A percentile compares a stretch with the other conserved stretches of the same genome.
Evolutionary conservation across 139 green algal genomes (phyloP).

Genomic region (Micromonas pusilla): DNA sequence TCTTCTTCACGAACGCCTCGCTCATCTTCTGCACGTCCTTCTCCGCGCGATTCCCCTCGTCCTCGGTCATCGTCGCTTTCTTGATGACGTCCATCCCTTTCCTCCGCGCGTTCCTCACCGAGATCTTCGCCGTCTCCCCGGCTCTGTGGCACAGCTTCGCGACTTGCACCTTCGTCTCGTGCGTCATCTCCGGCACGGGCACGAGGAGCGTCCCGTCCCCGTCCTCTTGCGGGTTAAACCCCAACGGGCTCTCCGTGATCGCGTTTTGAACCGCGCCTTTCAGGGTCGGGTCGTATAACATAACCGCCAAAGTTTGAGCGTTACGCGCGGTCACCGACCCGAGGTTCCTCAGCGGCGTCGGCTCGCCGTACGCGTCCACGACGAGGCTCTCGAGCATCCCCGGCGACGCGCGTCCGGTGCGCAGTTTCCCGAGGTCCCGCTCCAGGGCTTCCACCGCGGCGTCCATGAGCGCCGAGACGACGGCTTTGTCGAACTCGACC

Average conservation of each 20-base stretch:
- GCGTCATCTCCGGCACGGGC: conserved; percentile 37
- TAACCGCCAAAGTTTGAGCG: conserved; percentile 57
- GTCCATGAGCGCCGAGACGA: not conserved
- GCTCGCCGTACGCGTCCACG: not conserved
- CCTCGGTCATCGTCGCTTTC: not conserved
- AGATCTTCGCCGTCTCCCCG: conserved; percentile 53
- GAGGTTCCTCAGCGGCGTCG: not conserved
- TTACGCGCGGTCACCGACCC: conserved; percentile 52
- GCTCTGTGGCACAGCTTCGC: conserved; percentile 54
- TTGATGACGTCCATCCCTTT: conserved; percentile 43
- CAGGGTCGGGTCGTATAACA: conserved; percentile 56
- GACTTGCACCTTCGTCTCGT: conserved; percentile 48
- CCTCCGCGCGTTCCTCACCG: conserved; percentile 52
- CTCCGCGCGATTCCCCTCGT: conserved; percentile 22
- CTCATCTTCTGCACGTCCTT: conserved; percentile 16
- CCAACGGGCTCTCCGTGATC: conserved; percentile 56
- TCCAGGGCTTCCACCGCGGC: not conserved
- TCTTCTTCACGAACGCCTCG: conserved; percentile 6
- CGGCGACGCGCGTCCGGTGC: conserved; percentile 9
- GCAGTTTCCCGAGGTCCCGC: conserved; percentile 6
- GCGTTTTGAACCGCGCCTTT: conserved; percentile 47
- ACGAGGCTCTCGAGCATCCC: conserved; percentile 17
- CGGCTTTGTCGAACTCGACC: not conserved
- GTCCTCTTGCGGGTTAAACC: conserved; percentile 28
- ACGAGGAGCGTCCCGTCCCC: conserved; percentile 42